A percentile compares a stretch with the other conserved stretches of the same genome.
Conservation (phyloP, 192 early-diverging fungal genomes). For the Rhizophagus clarus region DNA sequence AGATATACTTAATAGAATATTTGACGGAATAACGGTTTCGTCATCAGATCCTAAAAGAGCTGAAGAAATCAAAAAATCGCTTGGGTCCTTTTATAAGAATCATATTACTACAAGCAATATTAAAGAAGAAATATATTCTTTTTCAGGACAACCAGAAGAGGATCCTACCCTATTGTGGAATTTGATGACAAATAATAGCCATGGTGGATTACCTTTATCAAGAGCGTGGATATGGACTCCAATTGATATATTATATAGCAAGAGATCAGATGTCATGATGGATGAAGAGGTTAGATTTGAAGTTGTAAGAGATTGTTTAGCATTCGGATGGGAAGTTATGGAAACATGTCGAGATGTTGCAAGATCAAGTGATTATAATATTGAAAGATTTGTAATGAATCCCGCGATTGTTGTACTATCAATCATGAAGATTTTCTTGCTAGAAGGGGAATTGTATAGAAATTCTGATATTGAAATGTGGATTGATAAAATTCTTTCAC, state of each 20-base stretch:
- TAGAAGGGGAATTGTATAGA: constrained; percentile 31
- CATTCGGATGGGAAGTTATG: not conserved
- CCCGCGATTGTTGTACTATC: constrained; percentile 17
- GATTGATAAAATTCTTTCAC: constrained; percentile 22
- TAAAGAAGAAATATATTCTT: not conserved
- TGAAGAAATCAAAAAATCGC: not conserved
- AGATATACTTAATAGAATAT: not conserved
- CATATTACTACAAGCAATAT: constrained; percentile 2
- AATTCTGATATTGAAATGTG: not conserved
- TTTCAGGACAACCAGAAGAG: constrained; percentile 6
- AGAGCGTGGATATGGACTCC: constrained; percentile 18
- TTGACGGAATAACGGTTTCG: not conserved
- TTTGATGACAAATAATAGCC: not conserved
- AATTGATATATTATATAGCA: constrained; percentile 22
- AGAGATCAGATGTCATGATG: constrained; percentile 5
- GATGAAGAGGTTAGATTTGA: constrained; percentile 20
- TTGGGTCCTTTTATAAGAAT: constrained; percentile 19
- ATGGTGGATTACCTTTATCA: constrained; percentile 9
- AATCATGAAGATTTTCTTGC: constrained; percentile 29
- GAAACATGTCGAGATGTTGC: not conserved
- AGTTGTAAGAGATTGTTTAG: constrained; percentile 15
- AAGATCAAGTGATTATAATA: too few species aligned
- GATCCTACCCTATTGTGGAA: not conserved
- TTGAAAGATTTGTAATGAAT: not conserved
- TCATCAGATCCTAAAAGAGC: not conserved